Percentiles rank a stretch among this genome's conserved stretches.
These are phyloP conservation scores for Globisporangium canariense DNA, from an alignment of 352 stramenopile species.

Conservation along the genomic window DNA sequence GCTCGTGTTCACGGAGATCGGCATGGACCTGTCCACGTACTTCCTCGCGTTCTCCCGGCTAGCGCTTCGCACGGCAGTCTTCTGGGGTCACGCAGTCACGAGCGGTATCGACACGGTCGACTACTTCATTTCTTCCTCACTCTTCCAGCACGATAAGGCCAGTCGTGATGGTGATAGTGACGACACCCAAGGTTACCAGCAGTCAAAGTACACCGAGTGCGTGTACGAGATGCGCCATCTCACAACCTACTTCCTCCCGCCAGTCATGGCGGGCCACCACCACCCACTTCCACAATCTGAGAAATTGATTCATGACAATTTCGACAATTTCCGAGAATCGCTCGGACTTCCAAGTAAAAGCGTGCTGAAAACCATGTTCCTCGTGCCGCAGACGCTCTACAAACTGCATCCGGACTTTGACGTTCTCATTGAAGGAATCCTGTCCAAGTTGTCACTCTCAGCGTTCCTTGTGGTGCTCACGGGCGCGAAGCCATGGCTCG, in stretches of 20 bases:
- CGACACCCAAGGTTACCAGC: background rate
- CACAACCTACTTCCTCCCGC: slow-evolving; percentile 40
- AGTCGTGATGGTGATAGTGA: background rate
- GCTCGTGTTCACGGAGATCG: slow-evolving; percentile 62
- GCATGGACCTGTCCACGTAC: slow-evolving; percentile 50
- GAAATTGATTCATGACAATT: background rate
- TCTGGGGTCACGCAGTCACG: slow-evolving; percentile 65
- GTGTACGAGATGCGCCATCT: slow-evolving; percentile 56
- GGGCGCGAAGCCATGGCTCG: slow-evolving; percentile 25
- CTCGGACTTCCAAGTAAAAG: slow-evolving; percentile 15
- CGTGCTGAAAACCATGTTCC: slow-evolving; percentile 30
- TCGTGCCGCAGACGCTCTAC: slow-evolving; percentile 67
- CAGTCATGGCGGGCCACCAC: background rate
- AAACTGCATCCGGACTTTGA: slow-evolving; percentile 73
- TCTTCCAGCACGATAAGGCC: slow-evolving; percentile 28
- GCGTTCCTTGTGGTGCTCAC: slow-evolving; percentile 40
- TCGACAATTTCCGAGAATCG: slow-evolving; percentile 10
- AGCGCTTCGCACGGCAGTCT: slow-evolving; percentile 37
- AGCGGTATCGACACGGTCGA: slow-evolving; percentile 50
- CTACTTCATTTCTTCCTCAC: slow-evolving; percentile 55
- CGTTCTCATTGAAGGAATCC: slow-evolving; percentile 32
- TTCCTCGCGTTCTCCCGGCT: slow-evolving; percentile 55
- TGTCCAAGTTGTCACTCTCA: slow-evolving; percentile 16
- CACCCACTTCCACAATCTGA: background rate
- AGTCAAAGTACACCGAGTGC: slow-evolving; percentile 43